Base-by-base conservation (phyloP, 345 rosid species). In the Citrus sp. region DNA sequence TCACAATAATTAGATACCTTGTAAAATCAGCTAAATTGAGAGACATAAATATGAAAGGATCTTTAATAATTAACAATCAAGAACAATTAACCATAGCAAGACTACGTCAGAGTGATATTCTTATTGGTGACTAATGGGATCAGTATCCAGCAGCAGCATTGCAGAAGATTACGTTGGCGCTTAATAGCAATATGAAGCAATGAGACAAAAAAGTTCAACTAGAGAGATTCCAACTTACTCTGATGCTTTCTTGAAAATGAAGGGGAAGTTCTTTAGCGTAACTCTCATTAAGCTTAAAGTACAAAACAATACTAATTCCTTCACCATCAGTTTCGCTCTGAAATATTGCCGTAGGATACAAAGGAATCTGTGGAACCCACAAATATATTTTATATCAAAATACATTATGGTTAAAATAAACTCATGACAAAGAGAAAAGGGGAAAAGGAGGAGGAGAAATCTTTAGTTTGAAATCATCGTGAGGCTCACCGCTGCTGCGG, bases 311-410 rank as follows among this genome's bases (percentile, higher is more conserved):
- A 74, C 67, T 89, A 85, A 89, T 83, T 78, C 92, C 90, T 84
- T 87, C 92, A 54, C 92, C 92, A 49, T 89, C 90, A 77, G 71
- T 83, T 83, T 87, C 90, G 62, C 82, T 84, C 77, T 88, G 93
- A 63, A 89, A 87, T 75, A 89, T 77, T 73, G 90, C 13, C 14
- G 88, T 64, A 21, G 98, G 97, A 86, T 95, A 95, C 85, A 95
- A 79, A 1, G 99, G 99, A 81, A 92, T 81, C 99, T 95, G 91
- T 67, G 60, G 9, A 67, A 67, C 28, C n/a, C 66, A 40, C 21
- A 71, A 71, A 60, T 4, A 22, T 4, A 27, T 67, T 24, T 35
- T 14, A 64, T 62, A 77, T 59, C 74, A 73, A 79, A 74, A 28
- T 1, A 13, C 38, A 76, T 37, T 27, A 58, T 34, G 38, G 55